These are phyloP conservation scores for Salix arbutifolia DNA, from an alignment of 345 rosid species.

Conservation along the genomic window DNA sequence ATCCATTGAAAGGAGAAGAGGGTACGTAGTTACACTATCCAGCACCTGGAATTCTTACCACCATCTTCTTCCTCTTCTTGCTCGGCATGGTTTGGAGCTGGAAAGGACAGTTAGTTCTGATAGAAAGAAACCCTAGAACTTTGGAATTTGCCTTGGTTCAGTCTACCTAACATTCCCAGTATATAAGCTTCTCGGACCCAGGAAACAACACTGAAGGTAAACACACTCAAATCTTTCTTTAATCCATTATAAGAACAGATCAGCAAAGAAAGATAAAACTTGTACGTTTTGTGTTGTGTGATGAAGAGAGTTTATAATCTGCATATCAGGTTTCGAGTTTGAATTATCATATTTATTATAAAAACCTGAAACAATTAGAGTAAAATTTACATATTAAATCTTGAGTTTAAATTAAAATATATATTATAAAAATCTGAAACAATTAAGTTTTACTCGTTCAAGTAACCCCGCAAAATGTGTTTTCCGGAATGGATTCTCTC, in stretches of 20 bases:
- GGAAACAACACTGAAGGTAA: background rate
- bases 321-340: no score
- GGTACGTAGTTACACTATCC: background rate
- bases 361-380: no score
- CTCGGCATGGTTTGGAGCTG: background rate
- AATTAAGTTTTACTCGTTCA: no score
- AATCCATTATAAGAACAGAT: background rate
- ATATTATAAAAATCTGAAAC: no score
- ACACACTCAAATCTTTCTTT: background rate
- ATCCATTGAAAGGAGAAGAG: background rate
- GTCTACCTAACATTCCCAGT: background rate
- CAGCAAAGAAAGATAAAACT: background rate
- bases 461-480: no score
- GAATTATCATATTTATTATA: no score
- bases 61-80: slow-evolving; percentile 8
- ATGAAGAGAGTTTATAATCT: no score
- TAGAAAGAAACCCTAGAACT: background rate
- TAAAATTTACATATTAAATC: no score
- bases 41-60: background rate
- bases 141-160: background rate
- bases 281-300: no score
- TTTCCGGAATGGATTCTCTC: no score
- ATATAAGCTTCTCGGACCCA: background rate
- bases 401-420: no score
- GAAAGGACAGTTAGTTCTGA: background rate